Evolutionary conservation across 352 stramenopile genomes (phyloP).

Genomic region (Globisporangium cederbergense): DNA sequence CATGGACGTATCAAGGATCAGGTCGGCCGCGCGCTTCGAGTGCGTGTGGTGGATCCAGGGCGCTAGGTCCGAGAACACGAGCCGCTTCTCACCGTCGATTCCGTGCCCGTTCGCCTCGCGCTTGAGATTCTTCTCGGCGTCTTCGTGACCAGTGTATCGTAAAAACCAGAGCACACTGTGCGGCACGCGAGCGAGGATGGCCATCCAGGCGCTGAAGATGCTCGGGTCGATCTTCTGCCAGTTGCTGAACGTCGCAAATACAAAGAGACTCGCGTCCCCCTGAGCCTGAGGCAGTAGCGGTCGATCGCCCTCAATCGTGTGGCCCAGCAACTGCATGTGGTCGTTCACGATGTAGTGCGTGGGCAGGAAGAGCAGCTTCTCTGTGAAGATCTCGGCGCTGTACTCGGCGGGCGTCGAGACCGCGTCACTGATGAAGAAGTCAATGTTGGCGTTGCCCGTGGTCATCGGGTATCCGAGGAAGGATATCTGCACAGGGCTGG

Average conservation of each 20-base stretch:
- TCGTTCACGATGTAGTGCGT: conserved; percentile 85
- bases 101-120: conserved; percentile 49
- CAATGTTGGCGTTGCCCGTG: conserved; percentile 52
- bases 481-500: conserved; percentile 61
- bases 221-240: conserved; percentile 85
- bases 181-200: conserved; percentile 66
- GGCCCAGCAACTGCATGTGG: conserved; percentile 71
- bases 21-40: conserved; percentile 61
- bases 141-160: conserved; percentile 49
- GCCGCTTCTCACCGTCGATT: conserved; percentile 40
- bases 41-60: conserved; percentile 82
- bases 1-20: conserved; percentile 77
- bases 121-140: conserved; percentile 42
- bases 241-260: conserved; percentile 86
- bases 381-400: conserved; percentile 40
- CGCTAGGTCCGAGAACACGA: conserved; percentile 52
- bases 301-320: conserved; percentile 33
- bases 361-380: conserved; percentile 71
- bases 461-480: conserved; percentile 83
- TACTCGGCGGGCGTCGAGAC: conserved; percentile 49
- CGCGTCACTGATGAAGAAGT: conserved; percentile 65
- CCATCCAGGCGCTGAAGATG: conserved; percentile 78
- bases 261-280: conserved; percentile 26
- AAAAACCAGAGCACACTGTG: conserved; percentile 75
- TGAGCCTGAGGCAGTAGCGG: conserved; percentile 19